Evolutionary conservation across 2,329 filamentous ascomycete species (phyloP), one percentile per base, ranked within the genome.

Genomic region (Pseudogymnoascus sp.): DNA sequence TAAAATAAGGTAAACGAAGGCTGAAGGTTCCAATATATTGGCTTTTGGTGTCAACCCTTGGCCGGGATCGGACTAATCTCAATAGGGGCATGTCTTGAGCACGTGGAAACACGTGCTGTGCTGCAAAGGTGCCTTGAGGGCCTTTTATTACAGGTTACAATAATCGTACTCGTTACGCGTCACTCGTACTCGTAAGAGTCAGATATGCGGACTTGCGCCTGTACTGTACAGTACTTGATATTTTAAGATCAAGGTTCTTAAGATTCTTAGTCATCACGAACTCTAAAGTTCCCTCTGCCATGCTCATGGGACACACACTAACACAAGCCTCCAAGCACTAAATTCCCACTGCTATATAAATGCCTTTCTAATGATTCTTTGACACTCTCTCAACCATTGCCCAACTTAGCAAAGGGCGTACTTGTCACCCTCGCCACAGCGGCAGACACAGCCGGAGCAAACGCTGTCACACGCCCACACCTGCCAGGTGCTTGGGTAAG

Each of bases 21-120:
- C 44, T 50, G 44, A 50, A 50, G 44, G 26, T 50, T 33, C 26
- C 44, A 50, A 50, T 50, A 50, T 50, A 54, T 54, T 54, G 44
- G 44, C 26, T 17, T 11, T 31, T 17, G 44, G 26, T 54, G 44
- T 31, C 44, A 54, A 26, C 31, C 26, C n/a, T 50, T 54, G 44
- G 26, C 44, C 26, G 26, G 44, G 44, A 11, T 6, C 26, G 4
- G 26, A 33, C 44, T 54, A 54, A 54, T 21, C 44, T 17, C 8
- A 2, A 54, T 54, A 2, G 1, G 26, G 44, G 17, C 29, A 24
- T 24, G 15, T 54, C 26, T 9, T 4, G 11, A 3, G 26, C 44
- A 54, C 44, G 44, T 54, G 44, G 26, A 47, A 13, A 29, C 41
- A 26, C 24, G 41, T 47, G 41, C 13, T n/a, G 13, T 15, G 24